These are phyloP conservation scores for Hemisphaericaspora xylofermentans DNA, from an alignment of 1,139 yeast genomes.

Conservation along the genomic window DNA sequence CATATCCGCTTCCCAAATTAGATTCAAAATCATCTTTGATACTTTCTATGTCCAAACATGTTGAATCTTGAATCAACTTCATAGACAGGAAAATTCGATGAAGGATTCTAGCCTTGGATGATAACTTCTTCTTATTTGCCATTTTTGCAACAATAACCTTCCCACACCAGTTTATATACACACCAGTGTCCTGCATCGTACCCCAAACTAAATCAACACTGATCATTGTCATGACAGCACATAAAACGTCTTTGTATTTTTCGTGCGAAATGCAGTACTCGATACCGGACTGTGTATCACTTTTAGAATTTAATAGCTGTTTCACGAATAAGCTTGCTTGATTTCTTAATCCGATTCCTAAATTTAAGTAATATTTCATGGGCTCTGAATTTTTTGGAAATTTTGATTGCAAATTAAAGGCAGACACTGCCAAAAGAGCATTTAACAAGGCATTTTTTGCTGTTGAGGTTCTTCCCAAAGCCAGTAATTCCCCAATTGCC, in stretches of 20 bases:
- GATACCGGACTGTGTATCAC: conserved; percentile 36
- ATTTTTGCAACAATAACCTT: conserved; percentile 69
- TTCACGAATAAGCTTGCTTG: conserved; percentile 73
- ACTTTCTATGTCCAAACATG: conserved; percentile 51
- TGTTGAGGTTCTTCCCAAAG: conserved; percentile 70
- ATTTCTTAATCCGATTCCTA: conserved; percentile 71
- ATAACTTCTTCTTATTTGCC: conserved; percentile 61
- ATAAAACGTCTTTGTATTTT: conserved; percentile 79
- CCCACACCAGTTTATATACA: conserved; percentile 76
- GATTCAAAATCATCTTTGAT: conserved; percentile 37
- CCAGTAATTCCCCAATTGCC: conserved; percentile 79
- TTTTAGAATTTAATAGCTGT: conserved; percentile 38
- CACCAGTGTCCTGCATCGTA: conserved; percentile 81
- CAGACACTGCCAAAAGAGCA: conserved; percentile 78
- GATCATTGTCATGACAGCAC: conserved; percentile 84
- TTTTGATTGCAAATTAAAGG: conserved; percentile 76
- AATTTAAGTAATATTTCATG: conserved; percentile 66
- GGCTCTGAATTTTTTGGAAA: conserved; percentile 59
- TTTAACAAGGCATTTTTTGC: conserved; percentile 78
- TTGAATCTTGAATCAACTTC: conserved; percentile 72
- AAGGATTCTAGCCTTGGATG: conserved; percentile 72
- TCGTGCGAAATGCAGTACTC: conserved; percentile 59
- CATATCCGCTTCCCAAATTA: conserved; percentile 34
- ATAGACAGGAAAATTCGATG: conserved; percentile 78
- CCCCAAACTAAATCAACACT: conserved; percentile 91